These are phyloP conservation scores for Dictyostelium discoideum DNA, from an alignment of 78 protist genomes.

Conservation along the genomic window dicty_2.7 NC_007088.5:1914001-1914500, in stretches of 20 bases:
- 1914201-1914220: not conserved
- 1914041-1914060: not conserved
- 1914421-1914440: no score
- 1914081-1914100: not conserved
- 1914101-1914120: not conserved
- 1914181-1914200: not conserved
- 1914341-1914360: slow-evolving; percentile 7
- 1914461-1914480: no score
- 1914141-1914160: not conserved
- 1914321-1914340: not conserved
- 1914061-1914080: not conserved
- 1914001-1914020: not conserved
- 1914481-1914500: no score
- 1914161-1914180: not conserved
- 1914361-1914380: slow-evolving; percentile 1
- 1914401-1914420: no score
- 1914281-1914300: not conserved
- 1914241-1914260: not conserved
- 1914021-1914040: not conserved
- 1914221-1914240: slow-evolving; percentile 26
- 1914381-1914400: no score
- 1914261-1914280: not conserved
- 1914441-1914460: no score
- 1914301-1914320: not conserved
- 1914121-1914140: not conserved